Base-by-base conservation (phyloP, 306 rosid species). In the Castanopsis chinensis region DNA sequence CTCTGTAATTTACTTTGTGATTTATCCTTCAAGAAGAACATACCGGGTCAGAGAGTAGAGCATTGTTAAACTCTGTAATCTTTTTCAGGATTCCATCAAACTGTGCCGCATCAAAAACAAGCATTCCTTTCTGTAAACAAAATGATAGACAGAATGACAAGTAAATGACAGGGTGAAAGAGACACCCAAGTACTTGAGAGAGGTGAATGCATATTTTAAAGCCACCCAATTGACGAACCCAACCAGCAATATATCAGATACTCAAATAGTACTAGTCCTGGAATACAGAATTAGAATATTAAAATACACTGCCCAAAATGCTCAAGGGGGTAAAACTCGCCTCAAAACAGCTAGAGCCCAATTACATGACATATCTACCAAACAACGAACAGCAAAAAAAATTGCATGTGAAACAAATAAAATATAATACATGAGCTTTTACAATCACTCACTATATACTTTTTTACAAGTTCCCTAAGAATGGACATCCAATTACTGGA, bases 81-180 rank as follows among this genome's bases (percentile, higher is more conserved):
- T 25, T 25, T 25, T 25, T 25, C 27, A 25, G 27, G 27, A 25
- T 25, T 25, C 27, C 27, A 25, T 25, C 27, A 25, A 1, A 1
- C 27, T 25, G 27, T 25, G 27, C 27, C 27, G 27, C 27, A 25
- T 25, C 2, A 25, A 25, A 25, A 25, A 25, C 27, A 25, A 25
- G 27, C 27, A 25, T 25, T 25, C 27, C 27, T 25, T 25, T 25
- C 2, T 25, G 27, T 1, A 25, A 25, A 25, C 1, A 25, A 25
- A 25, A 25, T 25, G 2, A 87, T 80, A 51, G 54, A 76, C 70
- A 3, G 45, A 15, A 52, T 79, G 68, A 72, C 7, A 11, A 4
- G 67, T 59, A 10, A 59, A 59, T 12, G 67, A 59, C 67, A 30
- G 10, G 78, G 76, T 70, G 71, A 51, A 82, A 71, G 72, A 68